These are phyloP conservation scores for Fusarium coicis DNA, from an alignment of 2,329 filamentous ascomycete genomes.

Conservation along the genomic window DNA sequence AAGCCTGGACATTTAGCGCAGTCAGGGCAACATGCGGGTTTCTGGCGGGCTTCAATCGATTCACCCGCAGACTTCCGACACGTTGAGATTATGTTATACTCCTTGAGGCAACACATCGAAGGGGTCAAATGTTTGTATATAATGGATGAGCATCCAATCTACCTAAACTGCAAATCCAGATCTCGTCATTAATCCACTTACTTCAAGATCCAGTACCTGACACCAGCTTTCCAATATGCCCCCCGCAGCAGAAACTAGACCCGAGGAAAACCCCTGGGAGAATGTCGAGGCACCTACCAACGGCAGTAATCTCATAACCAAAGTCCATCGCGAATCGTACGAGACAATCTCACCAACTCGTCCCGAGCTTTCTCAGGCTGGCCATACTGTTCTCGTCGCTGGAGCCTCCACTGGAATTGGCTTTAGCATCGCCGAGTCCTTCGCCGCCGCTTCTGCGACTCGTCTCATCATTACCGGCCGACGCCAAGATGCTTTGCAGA, in stretches of 20 bases:
- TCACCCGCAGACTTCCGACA: background rate
- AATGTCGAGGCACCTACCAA: background rate
- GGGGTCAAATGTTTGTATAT: background rate
- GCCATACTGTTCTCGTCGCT: background rate
- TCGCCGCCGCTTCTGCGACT: slow-evolving; percentile 52
- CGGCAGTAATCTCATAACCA: background rate
- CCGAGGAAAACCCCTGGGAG: slow-evolving; percentile 6
- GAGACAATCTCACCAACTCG: slow-evolving; percentile 50
- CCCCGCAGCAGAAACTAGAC: background rate
- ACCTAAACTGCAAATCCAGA: accelerated
- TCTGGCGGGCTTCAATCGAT: background rate
- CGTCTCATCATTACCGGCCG: slow-evolving; percentile 55
- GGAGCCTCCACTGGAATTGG: slow-evolving; percentile 19
- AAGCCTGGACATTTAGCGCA: background rate
- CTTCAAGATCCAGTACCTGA: too few relatives aligned
- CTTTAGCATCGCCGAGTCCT: slow-evolving; percentile 58
- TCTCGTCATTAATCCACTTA: too few relatives aligned
- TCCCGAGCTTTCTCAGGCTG: slow-evolving; percentile 55
- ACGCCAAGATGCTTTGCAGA: slow-evolving; percentile 27
- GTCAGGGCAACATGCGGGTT: background rate
- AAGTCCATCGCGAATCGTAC: slow-evolving; percentile 41
- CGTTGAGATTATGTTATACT: too few relatives aligned
- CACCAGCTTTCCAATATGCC: background rate
- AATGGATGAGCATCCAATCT: background rate
- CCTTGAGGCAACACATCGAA: accelerated